Percentiles rank a stretch among this genome's conserved stretches.
Evolutionary conservation across 345 rosid genomes (phyloP).

Genomic region (Citrus medica): DNA sequence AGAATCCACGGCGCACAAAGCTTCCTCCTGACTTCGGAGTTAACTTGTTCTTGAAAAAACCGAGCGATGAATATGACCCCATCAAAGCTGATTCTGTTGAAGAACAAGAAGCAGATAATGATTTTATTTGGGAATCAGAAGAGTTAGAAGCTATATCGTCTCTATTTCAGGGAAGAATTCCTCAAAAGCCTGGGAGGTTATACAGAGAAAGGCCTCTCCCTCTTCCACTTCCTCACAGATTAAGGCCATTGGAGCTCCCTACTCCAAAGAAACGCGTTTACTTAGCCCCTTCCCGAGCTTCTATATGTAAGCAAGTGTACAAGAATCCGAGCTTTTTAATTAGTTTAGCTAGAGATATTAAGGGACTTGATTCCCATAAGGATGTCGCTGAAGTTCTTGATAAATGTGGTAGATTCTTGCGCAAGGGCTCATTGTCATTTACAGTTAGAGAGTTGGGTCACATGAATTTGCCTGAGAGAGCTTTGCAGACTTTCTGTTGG

Average conservation of each 20-base stretch:
- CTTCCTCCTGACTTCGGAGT: slow-evolving; percentile 88
- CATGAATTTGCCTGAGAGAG: slow-evolving; percentile 72
- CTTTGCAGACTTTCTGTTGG: slow-evolving; percentile 85
- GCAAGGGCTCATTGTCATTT: slow-evolving; percentile 67
- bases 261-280: slow-evolving; percentile 45
- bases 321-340: slow-evolving; percentile 66
- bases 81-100: slow-evolving; percentile 14
- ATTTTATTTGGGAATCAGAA: slow-evolving; percentile 54
- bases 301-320: slow-evolving; percentile 37
- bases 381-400: slow-evolving; percentile 56
- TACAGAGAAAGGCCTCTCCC: slow-evolving; percentile 68
- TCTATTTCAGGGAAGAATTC: slow-evolving; percentile 70
- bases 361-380: slow-evolving; percentile 34
- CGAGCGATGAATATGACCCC: slow-evolving; percentile 20
- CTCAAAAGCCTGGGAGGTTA: slow-evolving; percentile 64
- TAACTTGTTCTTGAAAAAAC: slow-evolving; percentile 69
- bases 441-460: slow-evolving; percentile 83
- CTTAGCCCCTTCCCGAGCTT: slow-evolving; percentile 32
- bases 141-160: slow-evolving; percentile 80
- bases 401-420: slow-evolving; percentile 52
- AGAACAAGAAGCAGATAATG: slow-evolving; percentile 18
- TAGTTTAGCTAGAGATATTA: slow-evolving; percentile 66
- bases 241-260: slow-evolving; percentile 68
- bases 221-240: slow-evolving; percentile 70
- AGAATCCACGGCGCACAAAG: slow-evolving; percentile 61